Evolutionary conservation across 1,139 yeast species (phyloP), one percentile per base, ranked within the genome.

Genomic region (Zygotorulaspora mrakii): DNA sequence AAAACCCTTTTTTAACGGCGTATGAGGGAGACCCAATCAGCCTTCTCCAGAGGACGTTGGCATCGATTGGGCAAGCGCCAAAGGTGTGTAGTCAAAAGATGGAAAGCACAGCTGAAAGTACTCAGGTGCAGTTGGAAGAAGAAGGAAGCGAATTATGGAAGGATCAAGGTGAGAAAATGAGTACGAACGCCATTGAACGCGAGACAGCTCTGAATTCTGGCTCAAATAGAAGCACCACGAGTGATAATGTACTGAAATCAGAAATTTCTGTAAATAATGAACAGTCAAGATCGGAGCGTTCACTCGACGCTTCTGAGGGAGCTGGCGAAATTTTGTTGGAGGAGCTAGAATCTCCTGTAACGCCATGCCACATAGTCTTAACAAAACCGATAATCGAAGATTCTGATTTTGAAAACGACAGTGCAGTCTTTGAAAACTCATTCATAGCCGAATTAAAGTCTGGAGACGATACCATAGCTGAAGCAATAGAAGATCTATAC

Each of bases 1-100:
- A 37, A 4, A 40, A 51, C 25, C 55, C 56, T 2, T 48, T 52
- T 26, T 17, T 33, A 2, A 8, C 37, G 3, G 16, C 17, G 10
- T 21, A 24, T 24, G 37, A 25, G 5, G 35, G 7, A 11, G 37
- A 41, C n/a, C 25, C 38, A 3, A 33, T 42, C 20, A 32, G 20
- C 4, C 14, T 47, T n/a, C 27, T 50, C 4, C 35, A 35, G 21
- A 39, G 26, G 17, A 48, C 52, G 6, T 35, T 50, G 4, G 37
- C 39, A 11, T 34, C 43, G 3, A 20, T 33, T n/a, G 42, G 42
- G 25, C 33, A 38, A 28, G 26, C 24, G 8, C 24, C 31, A 20
- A 27, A 31, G 16, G 21, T 12, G 6, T 17, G n/a, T 22, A 20
- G 9, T 7, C 27, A 24, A n/a, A n/a, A 24, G n/a, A 6, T 24